A percentile compares a stretch with the other conserved stretches of the same genome.
phyloP scores from a whole-genome alignment of 768 basidiomycete genomes.

The Strobilomyces dryophilus region DNA sequence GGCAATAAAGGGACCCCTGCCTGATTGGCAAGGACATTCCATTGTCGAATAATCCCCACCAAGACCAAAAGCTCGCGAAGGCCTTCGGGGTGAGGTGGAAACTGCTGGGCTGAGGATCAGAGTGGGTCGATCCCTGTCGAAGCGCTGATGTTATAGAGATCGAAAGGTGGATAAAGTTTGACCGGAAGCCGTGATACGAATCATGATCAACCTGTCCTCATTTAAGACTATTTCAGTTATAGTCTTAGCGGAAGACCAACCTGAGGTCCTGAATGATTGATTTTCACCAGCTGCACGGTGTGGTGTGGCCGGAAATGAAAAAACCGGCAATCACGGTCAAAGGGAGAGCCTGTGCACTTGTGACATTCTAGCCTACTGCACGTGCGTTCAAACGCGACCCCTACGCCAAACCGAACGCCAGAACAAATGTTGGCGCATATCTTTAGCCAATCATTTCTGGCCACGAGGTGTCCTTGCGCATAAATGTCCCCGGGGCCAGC shows the following conservation, averaged over 20 bases:
- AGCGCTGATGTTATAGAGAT: conserved; percentile 75
- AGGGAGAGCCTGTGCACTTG: conserved; percentile 55
- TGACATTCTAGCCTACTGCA: conserved; percentile 63
- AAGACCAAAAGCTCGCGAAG: conserved; percentile 88
- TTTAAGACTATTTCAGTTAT: background rate
- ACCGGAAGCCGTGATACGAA: conserved; percentile 85
- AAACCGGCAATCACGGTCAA: conserved; percentile 73
- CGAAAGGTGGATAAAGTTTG: conserved; percentile 90
- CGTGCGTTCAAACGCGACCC: conserved; percentile 76
- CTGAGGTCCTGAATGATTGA: conserved; percentile 38
- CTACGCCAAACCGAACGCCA: conserved; percentile 84
- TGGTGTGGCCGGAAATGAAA: conserved; percentile 83
- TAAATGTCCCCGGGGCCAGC: conserved; percentile 7
- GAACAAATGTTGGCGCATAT: conserved; percentile 80
- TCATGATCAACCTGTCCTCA: conserved; percentile 47
- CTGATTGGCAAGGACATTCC: conserved; percentile 78
- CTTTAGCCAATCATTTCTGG: conserved; percentile 48
- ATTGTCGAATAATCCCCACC: conserved; percentile 85
- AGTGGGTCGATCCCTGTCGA: conserved; percentile 20
- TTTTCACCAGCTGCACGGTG: conserved; percentile 60
- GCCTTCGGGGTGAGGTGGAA: conserved; percentile 82
- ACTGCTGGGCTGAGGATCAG: conserved; percentile 48
- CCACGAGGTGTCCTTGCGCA: conserved; percentile 17
- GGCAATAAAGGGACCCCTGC: conserved; percentile 79
- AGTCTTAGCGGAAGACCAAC: conserved; percentile 31